Base-by-base conservation (phyloP, 2,329 filamentous ascomycete genomes). In the Nemania abortiva region DNA sequence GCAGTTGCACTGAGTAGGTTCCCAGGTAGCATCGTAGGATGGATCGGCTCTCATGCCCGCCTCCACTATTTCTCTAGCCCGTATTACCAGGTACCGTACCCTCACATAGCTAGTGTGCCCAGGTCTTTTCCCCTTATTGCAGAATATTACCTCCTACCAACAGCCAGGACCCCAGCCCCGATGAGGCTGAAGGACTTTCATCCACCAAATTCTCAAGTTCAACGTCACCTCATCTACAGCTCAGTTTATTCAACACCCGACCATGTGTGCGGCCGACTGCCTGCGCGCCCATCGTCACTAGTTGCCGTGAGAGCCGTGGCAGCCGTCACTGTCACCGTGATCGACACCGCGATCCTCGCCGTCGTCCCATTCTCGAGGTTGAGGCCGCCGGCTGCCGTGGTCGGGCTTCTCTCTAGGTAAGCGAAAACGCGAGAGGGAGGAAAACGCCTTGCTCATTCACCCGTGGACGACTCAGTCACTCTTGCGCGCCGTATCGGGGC, bases 131-230 rank as follows among this genome's bases (percentile, higher is more conserved):
- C 9, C 42, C 42, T 29, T 58, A 52, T 50, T 53, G 11, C 34
- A 37, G 34, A 37, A 37, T 37, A 54, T 57, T 62, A 52, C 15
- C 55, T 31, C 37, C 31, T 31, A 24, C 20, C 49, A 56, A 31
- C 50, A 53, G 64, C 58, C 58, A 63, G 55, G 65, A 63, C 71
- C 66, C 59, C 58, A 57, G 61, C 34, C 42, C 49, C 37, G 70
- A 74, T 76, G 75, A 77, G 75, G 75, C 75, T 77, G 75, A 76
- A 77, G 68, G 49, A 47, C 60, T 29, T 66, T 56, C 63, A 68
- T 69, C 65, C 69, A 72, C 61, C 73, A 68, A 55, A 65, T 64
- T 68, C 71, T 70, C 29, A 65, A 72, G 63, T 72, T 74, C 72
- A 74, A 75, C 75, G 72, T 75, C 74, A 74, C 69, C 68, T 69